Percentiles rank a stretch among this genome's conserved stretches.
phyloP scores from a whole-genome alignment of 331 rosid species.

The Prunus yedoensis region DNA sequence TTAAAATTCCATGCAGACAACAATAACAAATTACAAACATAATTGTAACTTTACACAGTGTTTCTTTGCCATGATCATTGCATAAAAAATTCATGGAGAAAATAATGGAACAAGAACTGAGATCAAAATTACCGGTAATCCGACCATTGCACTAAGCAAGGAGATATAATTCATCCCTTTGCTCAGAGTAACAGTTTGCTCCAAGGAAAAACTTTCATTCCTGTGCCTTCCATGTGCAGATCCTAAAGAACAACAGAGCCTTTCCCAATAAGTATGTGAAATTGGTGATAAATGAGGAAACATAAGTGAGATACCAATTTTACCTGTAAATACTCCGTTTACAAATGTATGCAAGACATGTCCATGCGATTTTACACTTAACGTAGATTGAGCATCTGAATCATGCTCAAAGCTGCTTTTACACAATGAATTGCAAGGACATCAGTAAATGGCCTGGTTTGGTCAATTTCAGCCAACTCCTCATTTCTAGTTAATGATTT shows the following conservation, averaged over 20 bases:
- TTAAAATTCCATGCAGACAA: neutral
- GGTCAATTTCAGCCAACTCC: neutral
- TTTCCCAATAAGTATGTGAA: conserved; percentile 12
- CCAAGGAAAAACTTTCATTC: conserved; percentile 36
- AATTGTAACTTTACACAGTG: neutral
- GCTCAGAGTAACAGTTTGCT: conserved; percentile 38
- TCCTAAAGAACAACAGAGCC: conserved; percentile 42
- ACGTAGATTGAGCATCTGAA: conserved; percentile 31
- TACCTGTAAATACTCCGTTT: conserved; percentile 67
- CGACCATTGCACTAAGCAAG: conserved; percentile 79
- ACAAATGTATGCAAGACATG: conserved; percentile 69
- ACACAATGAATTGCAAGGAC: conserved; percentile 8
- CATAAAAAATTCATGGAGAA: conserved; percentile 2
- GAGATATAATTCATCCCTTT: conserved; percentile 66
- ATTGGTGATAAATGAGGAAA: neutral
- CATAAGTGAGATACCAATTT: conserved; percentile 14
- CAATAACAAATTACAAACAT: neutral
- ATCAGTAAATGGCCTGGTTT: conserved; percentile 17
- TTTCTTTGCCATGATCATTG: neutral
- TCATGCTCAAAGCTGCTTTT: conserved; percentile 46
- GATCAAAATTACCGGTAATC: conserved; percentile 65
- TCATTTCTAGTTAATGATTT: conserved; percentile 16
- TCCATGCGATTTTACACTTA: conserved; percentile 51
- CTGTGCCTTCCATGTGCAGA: conserved; percentile 62
- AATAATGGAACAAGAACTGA: neutral